phyloP scores from a whole-genome alignment of 768 basidiomycete genomes.

The Paxillus involutus region DNA sequence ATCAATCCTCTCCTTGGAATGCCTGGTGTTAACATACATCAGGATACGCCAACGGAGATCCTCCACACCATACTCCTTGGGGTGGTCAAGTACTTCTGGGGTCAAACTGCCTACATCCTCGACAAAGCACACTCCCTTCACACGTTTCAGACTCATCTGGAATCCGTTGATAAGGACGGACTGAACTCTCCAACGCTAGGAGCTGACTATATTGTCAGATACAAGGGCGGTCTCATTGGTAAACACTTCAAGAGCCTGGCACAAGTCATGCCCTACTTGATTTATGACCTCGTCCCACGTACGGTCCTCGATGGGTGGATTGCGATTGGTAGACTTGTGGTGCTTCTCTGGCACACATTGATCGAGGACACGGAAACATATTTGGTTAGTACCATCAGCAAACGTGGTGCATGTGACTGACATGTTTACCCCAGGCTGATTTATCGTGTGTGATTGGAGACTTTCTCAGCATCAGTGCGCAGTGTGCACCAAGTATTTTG shows the following conservation, averaged over 20 bases:
- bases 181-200: slow-evolving; percentile 24
- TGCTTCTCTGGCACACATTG: slow-evolving; percentile 40
- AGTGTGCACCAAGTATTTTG: slow-evolving; percentile 27
- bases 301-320: slow-evolving; percentile 33
- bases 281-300: slow-evolving; percentile 30
- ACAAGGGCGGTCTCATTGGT: slow-evolving; percentile 28
- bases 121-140: slow-evolving; percentile 19
- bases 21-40: slow-evolving; percentile 2
- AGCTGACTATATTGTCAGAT: slow-evolving; percentile 31
- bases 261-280: slow-evolving; percentile 25
- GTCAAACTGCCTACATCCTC: slow-evolving; percentile 12
- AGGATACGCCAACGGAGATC: slow-evolving; percentile 31
- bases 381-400: slow-evolving; percentile 26
- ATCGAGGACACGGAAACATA: slow-evolving; percentile 35
- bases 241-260: slow-evolving; percentile 30
- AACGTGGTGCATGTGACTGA: slow-evolving; percentile 17
- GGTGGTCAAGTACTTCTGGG: slow-evolving; percentile 32
- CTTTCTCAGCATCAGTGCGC: slow-evolving; percentile 34
- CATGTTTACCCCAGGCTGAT: too few relatives aligned
- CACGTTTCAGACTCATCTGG: slow-evolving; percentile 14
- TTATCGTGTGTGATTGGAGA: slow-evolving; percentile 28
- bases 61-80: slow-evolving; percentile 33
- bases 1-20: too few relatives aligned
- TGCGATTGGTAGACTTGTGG: slow-evolving; percentile 31
- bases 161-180: slow-evolving; percentile 20